Conservation (phyloP, 2,329 filamentous ascomycete species). For the Neopestalotiopsis clavispora region DNA sequence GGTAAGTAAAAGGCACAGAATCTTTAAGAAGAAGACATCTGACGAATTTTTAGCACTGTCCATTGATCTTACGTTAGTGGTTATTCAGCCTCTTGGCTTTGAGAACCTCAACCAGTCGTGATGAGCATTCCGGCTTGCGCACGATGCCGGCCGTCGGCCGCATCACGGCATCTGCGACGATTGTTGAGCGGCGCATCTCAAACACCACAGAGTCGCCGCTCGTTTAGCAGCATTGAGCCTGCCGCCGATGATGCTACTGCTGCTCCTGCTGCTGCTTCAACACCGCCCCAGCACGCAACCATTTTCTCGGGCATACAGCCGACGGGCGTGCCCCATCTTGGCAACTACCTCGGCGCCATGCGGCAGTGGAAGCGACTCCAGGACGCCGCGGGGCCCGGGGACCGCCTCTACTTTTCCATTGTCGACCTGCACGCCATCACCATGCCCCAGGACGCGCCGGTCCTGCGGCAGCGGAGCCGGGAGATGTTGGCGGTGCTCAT, state of each 20-base stretch:
- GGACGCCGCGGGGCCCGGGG: slow-evolving; percentile 57
- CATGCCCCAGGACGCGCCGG: slow-evolving; percentile 66
- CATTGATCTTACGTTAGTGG: background rate
- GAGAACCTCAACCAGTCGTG: slow-evolving; percentile 15
- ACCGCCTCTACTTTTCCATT: slow-evolving; percentile 80
- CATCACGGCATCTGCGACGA: slow-evolving; percentile 17
- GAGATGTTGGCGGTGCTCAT: slow-evolving; percentile 81
- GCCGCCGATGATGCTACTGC: too few species aligned
- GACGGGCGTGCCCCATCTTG: slow-evolving; percentile 90
- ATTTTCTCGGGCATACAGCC: slow-evolving; percentile 98
- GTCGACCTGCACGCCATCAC: slow-evolving; percentile 97
- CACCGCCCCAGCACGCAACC: slow-evolving; percentile 37
- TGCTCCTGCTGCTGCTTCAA: background rate
- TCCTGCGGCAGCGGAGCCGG: slow-evolving; percentile 68
- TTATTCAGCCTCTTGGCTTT: background rate
- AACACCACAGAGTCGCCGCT: background rate
- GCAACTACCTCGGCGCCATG: slow-evolving; percentile 92
- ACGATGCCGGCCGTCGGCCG: slow-evolving; percentile 26
- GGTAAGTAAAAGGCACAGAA: background rate
- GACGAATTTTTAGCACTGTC: background rate
- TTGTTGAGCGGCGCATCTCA: background rate
- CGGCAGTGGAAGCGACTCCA: slow-evolving; percentile 86
- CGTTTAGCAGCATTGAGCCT: background rate
- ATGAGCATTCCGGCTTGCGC: slow-evolving; percentile 26
- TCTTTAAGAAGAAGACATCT: background rate